phyloP scores from a whole-genome alignment of 495 filamentous ascomycete species.

The Hypoxylon perforatum region DNA sequence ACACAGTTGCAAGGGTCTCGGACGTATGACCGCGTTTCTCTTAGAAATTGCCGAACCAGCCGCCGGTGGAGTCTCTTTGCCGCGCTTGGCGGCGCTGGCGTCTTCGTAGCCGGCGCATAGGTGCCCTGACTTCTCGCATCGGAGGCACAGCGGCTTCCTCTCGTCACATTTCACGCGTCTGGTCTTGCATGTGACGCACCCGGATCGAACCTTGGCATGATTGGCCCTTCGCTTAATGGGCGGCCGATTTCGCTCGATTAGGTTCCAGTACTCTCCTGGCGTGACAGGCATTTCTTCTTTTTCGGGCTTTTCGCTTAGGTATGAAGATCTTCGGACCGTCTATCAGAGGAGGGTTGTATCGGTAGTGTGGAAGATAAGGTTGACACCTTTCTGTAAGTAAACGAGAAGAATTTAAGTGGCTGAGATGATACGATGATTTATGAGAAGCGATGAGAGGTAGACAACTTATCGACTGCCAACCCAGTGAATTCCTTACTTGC shows the following conservation, averaged over 20 bases:
- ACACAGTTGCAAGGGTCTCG: conserved; percentile 8
- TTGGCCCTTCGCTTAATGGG: conserved; percentile 31
- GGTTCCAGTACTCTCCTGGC: conserved; percentile 37
- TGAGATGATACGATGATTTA: too few species aligned
- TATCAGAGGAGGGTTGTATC: too few species aligned
- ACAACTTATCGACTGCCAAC: too few species aligned
- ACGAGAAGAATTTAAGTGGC: too few species aligned
- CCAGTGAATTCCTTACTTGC: too few species aligned
- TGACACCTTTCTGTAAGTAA: too few species aligned
- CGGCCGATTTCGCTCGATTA: conserved; percentile 31
- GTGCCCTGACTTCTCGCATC: conserved; percentile 64
- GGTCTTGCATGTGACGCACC: conserved; percentile 48
- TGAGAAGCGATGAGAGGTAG: too few species aligned
- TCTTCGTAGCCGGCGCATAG: conserved; percentile 65
- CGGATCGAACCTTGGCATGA: conserved; percentile 46
- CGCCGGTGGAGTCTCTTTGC: neutral
- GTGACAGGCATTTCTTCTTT: conserved; percentile 21
- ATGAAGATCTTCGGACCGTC: neutral
- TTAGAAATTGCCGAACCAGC: neutral
- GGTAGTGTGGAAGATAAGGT: too few species aligned
- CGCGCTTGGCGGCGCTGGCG: conserved; percentile 3
- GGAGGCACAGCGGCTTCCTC: conserved; percentile 63
- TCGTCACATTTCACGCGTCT: conserved; percentile 69
- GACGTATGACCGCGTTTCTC: neutral
- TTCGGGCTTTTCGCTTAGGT: neutral